Base-by-base conservation (phyloP, 148 eudicot genomes). In the Camellia sinensis region DNA sequence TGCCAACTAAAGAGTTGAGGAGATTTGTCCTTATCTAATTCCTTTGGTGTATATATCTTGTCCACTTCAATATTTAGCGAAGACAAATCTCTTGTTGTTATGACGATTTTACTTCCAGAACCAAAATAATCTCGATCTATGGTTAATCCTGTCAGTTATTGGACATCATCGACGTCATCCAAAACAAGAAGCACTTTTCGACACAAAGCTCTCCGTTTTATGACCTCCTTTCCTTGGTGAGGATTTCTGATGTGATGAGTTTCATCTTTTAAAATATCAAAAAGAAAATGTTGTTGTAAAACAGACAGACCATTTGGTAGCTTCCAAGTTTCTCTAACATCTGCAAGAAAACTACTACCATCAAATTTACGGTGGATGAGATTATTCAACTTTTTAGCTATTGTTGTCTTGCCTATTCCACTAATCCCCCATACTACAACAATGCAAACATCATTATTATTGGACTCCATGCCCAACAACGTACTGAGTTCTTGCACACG, bases 81-180 rank as follows among this genome's bases (percentile, higher is more conserved):
- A 54, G 45, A 57, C 37, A 53, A 11, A 56, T 78, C 65, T n/a
- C 74, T 78, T 21, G 80, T 78, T 54, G 80, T 78, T 60, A 78
- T 69, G 19, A 78, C 54, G 19, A 78, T 19, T 19, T 74, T 78
- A 29, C 37, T 29, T 29, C 37, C 37, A 29, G 1, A 29, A 1
- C 37, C 37, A 29, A 29, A 29, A 29, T 14, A 71, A 40, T 50
- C 48, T 71, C 8, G 60, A 71, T 50, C 75, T 19, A 71, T 50
- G 0, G 75, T 60, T 50, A 71, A 17, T n/a, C 59, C 75, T 11
- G 48, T 71, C 18, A 68, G 56, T 40, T 74, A 64, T 37, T 7
- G 6, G 21, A 56, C 64, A 29, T 74, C 5, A 54, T 74, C 77
- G 21, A 74, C 80, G 2, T 67, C 80, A 66, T 78, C 80, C 9